Percentiles rank a stretch among this genome's conserved stretches.
These are phyloP conservation scores for Hygrocybe coccinea DNA, from an alignment of 768 basidiomycete species.

Conservation along the genomic window DNA sequence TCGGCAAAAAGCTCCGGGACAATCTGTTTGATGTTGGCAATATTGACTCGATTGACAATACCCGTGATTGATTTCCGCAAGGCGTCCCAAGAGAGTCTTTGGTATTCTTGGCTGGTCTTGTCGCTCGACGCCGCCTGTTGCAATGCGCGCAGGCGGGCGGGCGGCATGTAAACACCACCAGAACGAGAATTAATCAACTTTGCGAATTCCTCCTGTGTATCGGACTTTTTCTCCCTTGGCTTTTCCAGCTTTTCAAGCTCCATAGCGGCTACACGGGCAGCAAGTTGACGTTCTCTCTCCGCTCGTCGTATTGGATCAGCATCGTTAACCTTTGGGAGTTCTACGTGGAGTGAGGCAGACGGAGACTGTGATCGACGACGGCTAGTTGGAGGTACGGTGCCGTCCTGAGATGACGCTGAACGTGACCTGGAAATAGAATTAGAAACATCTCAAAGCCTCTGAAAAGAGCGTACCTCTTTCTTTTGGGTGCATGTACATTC, in stretches of 20 bases:
- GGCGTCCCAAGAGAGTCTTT: constrained; percentile 96
- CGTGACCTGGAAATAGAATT: constrained; percentile 38
- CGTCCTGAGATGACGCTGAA: constrained; percentile 40
- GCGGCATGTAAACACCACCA: constrained; percentile 96
- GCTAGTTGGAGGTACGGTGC: constrained; percentile 39
- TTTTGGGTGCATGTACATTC: constrained; percentile 38
- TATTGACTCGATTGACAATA: constrained; percentile 99
- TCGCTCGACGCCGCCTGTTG: constrained; percentile 78
- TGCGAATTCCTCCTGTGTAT: constrained; percentile 82
- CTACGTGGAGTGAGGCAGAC: constrained; percentile 22
- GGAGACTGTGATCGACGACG: constrained; percentile 46
- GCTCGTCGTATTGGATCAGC: constrained; percentile 72
- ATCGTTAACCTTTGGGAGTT: constrained; percentile 49
- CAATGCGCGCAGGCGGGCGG: constrained; percentile 85
- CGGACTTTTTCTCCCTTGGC: constrained; percentile 46
- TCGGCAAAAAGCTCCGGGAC: constrained; percentile 89
- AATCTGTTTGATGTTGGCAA: constrained; percentile 91
- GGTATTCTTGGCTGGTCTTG: constrained; percentile 84
- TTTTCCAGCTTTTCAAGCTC: constrained; percentile 61
- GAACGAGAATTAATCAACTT: constrained; percentile 78
- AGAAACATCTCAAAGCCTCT: not conserved
- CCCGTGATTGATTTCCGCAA: constrained; percentile 96
- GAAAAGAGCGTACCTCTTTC: constrained; percentile 41
- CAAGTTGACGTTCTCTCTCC: constrained; percentile 76
- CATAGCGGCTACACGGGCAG: constrained; percentile 61